Evolutionary conservation across 202 grass and related monocot species (phyloP), one percentile per base, ranked within the genome.

Genomic region (Carex sylvatica): DNA sequence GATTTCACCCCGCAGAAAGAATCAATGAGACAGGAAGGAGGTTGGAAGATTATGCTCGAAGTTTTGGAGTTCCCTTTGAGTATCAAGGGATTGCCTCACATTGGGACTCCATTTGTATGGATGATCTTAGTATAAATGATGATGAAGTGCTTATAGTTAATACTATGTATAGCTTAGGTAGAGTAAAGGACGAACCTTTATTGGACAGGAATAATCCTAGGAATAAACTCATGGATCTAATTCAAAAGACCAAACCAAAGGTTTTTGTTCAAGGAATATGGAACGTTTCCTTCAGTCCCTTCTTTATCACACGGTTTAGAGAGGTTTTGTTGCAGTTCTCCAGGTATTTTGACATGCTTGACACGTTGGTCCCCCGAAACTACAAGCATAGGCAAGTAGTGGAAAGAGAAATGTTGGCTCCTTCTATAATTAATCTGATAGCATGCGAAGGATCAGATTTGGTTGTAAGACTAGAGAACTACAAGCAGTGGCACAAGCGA

Each of bases 391-490:
- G 92, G 82, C 74, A 78, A 65, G 24, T 88, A 8, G 2, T 88
- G 12, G 92, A 94, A 80, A 91, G 85, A 40, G 81, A 86, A 22
- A 1, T 91, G 8, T 80, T 86, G 18, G 85, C 79, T 26, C 69
- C 49, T 15, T 13, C 16, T n/a, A 69, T 33, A 36, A 65, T 86
- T 12, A 94, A 94, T 89, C 83, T 79, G 55, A 80, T 94, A 65
- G 92, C 92, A 70, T 94, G 89, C 42, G 89, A 94, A 82, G 92
- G 92, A 12, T 65, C 85, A 0, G 83, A 90, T 85, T 91, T 89
- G 55, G 80, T 65, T 1, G 64, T 86, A 65, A 91, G 83, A 51
- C 87, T 83, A 0, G 92, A 89, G 65, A 94, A 8, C 70, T 94
- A 91, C 49, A 94, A 80, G 77, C 59, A 68, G 38, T 90, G 87